A percentile compares a stretch with the other conserved stretches of the same genome.
Conservation (phyloP, 2,329 filamentous ascomycete genomes). For the Pseudocercospora ulei region DNA sequence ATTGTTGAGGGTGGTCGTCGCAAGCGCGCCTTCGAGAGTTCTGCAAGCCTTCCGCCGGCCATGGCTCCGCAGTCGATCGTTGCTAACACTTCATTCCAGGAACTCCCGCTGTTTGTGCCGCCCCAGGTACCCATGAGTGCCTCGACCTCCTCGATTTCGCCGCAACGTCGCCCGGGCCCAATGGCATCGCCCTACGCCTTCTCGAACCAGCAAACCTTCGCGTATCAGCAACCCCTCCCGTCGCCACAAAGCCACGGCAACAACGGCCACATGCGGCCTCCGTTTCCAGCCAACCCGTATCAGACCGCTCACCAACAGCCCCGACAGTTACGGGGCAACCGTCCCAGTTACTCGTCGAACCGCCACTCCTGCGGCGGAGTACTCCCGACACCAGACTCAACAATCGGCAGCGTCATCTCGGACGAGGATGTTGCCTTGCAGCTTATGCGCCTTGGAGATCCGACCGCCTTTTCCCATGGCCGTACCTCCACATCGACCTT, state of each 20-base stretch:
- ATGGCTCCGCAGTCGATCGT: constrained; percentile 2
- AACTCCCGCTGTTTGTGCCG: constrained; percentile 88
- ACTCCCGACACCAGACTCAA: constrained; percentile 91
- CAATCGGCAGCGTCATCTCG: constrained; percentile 89
- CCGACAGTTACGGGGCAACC: constrained; percentile 54
- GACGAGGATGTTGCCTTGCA: constrained; percentile 97
- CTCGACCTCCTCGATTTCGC: constrained; percentile 96
- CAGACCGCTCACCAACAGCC: constrained; percentile 22
- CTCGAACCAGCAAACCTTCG: constrained; percentile 68
- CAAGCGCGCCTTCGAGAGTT: constrained; percentile 89
- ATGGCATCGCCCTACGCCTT: constrained; percentile 64
- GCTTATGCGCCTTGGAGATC: constrained; percentile 88
- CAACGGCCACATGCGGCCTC: constrained; percentile 21
- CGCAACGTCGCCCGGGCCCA: constrained; percentile 68
- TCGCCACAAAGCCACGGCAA: constrained; percentile 67
- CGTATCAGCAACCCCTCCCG: constrained; percentile 64
- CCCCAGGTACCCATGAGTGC: constrained; percentile 85
- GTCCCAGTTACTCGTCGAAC: constrained; percentile 35
- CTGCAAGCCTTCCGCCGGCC: constrained; percentile 55
- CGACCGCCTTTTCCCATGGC: constrained; percentile 85
- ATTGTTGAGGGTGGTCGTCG: constrained; percentile 94
- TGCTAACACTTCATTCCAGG: constrained; percentile 49
- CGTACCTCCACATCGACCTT: constrained; percentile 86
- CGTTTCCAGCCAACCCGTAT: constrained; percentile 24
- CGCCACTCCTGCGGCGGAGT: constrained; percentile 48